Conservation (phyloP, 164 flowering plant genomes). For the Cinnamomum chago region DNA sequence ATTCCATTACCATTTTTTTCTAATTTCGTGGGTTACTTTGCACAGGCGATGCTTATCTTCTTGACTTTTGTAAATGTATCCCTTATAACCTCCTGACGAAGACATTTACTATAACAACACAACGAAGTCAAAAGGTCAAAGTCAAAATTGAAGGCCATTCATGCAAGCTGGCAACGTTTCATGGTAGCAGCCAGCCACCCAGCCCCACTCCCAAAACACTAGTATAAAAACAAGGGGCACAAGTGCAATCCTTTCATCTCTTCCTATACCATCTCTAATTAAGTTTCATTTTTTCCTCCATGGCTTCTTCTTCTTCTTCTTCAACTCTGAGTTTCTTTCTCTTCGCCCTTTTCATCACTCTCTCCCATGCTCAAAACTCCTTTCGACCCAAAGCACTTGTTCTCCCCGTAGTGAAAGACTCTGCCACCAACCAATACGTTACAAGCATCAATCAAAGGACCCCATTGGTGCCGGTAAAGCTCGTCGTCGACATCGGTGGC, state of each 20-base stretch:
- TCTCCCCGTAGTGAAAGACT: conserved; percentile 28
- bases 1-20: too few species aligned
- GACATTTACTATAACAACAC: neutral
- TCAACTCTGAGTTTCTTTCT: neutral
- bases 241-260: neutral
- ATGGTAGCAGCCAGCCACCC: neutral
- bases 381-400: conserved; percentile 21
- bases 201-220: neutral
- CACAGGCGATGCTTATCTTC: too few species aligned
- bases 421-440: conserved; percentile 25
- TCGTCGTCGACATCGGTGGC: conserved; percentile 26
- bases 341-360: conserved; percentile 3
- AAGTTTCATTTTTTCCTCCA: neutral
- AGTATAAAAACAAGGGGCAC: neutral
- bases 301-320: conserved; percentile 1
- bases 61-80: too few species aligned
- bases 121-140: neutral
- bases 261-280: neutral
- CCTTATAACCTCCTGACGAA: too few species aligned
- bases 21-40: too few species aligned
- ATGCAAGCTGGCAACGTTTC: neutral
- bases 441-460: conserved; percentile 22
- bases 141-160: neutral
- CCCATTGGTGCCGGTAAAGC: conserved; percentile 18
- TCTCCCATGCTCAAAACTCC: conserved; percentile 8